phyloP scores from a whole-genome alignment of 2,329 filamentous ascomycete species.

The Amauroascus verrucosus region DNA sequence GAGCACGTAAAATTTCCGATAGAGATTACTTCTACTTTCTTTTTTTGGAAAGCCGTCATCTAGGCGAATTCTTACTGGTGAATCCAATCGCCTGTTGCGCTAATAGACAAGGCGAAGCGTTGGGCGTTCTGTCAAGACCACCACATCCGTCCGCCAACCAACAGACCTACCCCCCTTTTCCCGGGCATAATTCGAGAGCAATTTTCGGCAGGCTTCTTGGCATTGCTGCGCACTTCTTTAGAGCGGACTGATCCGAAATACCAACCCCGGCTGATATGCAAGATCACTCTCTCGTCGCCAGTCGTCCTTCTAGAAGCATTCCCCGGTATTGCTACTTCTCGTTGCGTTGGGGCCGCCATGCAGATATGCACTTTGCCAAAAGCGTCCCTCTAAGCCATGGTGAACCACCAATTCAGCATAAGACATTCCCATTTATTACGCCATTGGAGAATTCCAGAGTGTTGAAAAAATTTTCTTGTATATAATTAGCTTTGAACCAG shows the following conservation, averaged over 20 bases:
- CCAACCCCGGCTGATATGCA: neutral
- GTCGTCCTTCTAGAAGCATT: slow-evolving; percentile 11
- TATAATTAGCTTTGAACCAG: neutral
- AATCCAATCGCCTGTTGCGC: neutral
- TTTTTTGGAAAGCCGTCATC: neutral
- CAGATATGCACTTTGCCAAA: slow-evolving; percentile 3
- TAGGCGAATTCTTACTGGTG: neutral
- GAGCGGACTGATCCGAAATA: neutral
- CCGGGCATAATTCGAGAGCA: neutral
- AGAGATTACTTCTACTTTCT: neutral
- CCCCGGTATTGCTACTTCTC: slow-evolving; percentile 9
- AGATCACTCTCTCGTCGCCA: neutral
- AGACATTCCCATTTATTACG: neutral
- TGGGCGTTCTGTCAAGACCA: slow-evolving; percentile 1
- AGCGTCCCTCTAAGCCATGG: slow-evolving; percentile 8
- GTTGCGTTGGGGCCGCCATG: neutral
- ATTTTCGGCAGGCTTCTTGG: neutral
- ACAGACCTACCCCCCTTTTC: neutral
- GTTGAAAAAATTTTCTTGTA: neutral
- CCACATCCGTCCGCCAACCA: neutral
- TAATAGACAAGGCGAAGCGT: slow-evolving; percentile 6
- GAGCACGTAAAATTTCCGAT: neutral
- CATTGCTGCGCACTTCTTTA: neutral
- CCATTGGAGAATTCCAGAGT: neutral
- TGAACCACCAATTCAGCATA: neutral